phyloP scores from a whole-genome alignment of 225 moss, liverwort and hornwort genomes.

The Sphagnum contortum region DNA sequence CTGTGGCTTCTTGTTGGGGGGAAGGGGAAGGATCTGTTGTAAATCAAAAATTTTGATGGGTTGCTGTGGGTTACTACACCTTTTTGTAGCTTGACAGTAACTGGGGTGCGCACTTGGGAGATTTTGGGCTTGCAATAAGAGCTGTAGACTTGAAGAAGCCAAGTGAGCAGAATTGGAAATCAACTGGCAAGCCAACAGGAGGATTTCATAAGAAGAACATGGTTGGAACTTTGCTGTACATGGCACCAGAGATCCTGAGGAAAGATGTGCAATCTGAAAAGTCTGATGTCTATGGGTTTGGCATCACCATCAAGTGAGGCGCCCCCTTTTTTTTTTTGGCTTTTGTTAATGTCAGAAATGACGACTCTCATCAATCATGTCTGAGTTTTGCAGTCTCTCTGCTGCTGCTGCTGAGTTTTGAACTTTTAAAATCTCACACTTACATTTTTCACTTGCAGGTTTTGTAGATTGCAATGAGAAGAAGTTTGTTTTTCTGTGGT shows the following conservation, averaged over 20 bases:
- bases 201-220: conserved; percentile 71
- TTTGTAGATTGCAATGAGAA: too few relatives aligned
- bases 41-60: too few relatives aligned
- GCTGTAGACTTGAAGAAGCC: conserved; percentile 35
- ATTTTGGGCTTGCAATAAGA: conserved; percentile 56
- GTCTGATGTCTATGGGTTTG: conserved; percentile 57
- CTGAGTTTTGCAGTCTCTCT: too few relatives aligned
- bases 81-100: conserved; percentile 53
- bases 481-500: conserved; percentile 1
- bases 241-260: conserved; percentile 62
- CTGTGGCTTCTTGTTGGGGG: too few relatives aligned
- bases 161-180: conserved; percentile 44
- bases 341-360: background rate
- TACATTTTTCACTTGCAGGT: too few relatives aligned
- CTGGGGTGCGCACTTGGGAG: conserved; percentile 57
- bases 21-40: too few relatives aligned
- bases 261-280: conserved; percentile 63
- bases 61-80: background rate
- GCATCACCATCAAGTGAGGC: conserved; percentile 61
- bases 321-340: too few relatives aligned
- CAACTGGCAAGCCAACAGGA: conserved; percentile 55
- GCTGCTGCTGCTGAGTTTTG: too few relatives aligned
- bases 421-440: too few relatives aligned
- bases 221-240: conserved; percentile 61
- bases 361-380: too few relatives aligned